Conservation (phyloP, 1,139 yeast species). For the Groenewaldozyma auringiensis region DNA sequence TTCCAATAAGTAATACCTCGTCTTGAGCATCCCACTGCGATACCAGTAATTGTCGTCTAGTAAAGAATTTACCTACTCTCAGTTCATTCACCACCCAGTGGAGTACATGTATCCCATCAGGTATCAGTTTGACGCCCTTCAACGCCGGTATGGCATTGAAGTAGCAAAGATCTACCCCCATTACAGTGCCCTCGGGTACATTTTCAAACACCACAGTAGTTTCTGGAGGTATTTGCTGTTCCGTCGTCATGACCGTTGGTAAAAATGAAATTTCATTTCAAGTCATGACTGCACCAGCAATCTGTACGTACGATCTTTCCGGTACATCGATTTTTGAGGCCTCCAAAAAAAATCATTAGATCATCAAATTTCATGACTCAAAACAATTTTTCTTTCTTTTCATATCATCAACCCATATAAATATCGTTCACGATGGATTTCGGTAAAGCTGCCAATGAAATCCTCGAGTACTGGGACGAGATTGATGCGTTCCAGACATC, state of each 20-base stretch:
- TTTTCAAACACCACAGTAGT: slow-evolving; percentile 27
- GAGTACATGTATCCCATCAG: slow-evolving; percentile 34
- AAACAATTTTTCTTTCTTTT: not conserved
- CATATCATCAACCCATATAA: not conserved
- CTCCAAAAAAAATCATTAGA: no score
- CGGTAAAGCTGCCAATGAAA: slow-evolving; percentile 81
- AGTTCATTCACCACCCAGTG: slow-evolving; percentile 33
- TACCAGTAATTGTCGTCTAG: slow-evolving; percentile 20
- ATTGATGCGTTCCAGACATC: slow-evolving; percentile 89
- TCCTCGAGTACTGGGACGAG: slow-evolving; percentile 76
- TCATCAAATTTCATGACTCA: not conserved
- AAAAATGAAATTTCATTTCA: no score
- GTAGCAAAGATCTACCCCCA: slow-evolving; percentile 36
- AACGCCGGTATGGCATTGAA: slow-evolving; percentile 31
- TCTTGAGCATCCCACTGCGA: slow-evolving; percentile 25
- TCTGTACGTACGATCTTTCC: no score
- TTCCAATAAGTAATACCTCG: slow-evolving; percentile 25
- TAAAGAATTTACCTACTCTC: slow-evolving; percentile 28
- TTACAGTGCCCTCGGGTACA: slow-evolving; percentile 28
- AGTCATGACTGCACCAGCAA: no score
- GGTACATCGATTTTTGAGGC: no score
- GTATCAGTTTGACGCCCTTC: slow-evolving; percentile 34
- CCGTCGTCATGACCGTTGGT: not conserved
- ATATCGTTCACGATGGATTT: slow-evolving; percentile 40
- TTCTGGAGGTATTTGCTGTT: slow-evolving; percentile 14